Evolutionary conservation across 495 filamentous ascomycete genomes (phyloP).

Genomic region (Hypoxylon crocopeplum): DNA sequence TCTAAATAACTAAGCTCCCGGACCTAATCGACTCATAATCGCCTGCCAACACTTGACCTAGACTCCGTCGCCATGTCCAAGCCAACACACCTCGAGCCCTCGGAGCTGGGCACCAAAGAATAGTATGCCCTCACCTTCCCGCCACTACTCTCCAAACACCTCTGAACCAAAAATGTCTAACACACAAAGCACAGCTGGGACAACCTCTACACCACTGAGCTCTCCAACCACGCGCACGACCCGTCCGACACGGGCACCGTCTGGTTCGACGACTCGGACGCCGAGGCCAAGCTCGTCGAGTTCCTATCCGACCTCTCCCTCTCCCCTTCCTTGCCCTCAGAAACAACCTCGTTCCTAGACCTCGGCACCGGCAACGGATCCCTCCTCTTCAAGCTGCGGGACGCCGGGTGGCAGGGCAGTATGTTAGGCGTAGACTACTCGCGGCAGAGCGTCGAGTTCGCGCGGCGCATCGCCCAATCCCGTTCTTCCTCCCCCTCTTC

Average conservation of each 20-base stretch:
- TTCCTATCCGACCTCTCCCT: constrained; percentile 54
- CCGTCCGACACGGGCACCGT: constrained; percentile 70
- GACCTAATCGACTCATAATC: no score
- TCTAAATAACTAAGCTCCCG: no score
- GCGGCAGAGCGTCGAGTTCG: constrained; percentile 70
- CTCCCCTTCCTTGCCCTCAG: background rate
- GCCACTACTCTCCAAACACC: background rate
- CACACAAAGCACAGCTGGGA: constrained; percentile 65
- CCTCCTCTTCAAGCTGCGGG: constrained; percentile 76
- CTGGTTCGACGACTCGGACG: constrained; percentile 78
- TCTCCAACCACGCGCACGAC: constrained; percentile 66
- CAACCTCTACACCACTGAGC: constrained; percentile 64
- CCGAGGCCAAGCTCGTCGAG: constrained; percentile 64
- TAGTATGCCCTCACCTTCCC: constrained; percentile 56
- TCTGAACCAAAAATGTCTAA: background rate
- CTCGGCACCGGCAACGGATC: constrained; percentile 93
- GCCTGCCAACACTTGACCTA: no score
- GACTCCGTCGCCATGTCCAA: constrained; percentile 28
- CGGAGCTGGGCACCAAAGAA: constrained; percentile 71
- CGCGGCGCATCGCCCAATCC: constrained; percentile 53
- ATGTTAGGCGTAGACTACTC: constrained; percentile 90
- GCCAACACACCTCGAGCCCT: constrained; percentile 64
- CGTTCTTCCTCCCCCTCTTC: background rate
- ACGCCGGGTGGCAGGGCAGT: constrained; percentile 60
- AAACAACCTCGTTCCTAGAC: constrained; percentile 62